phyloP scores from a whole-genome alignment of 371 early-diverging fungal genomes.

The Mortierella sp. region DNA sequence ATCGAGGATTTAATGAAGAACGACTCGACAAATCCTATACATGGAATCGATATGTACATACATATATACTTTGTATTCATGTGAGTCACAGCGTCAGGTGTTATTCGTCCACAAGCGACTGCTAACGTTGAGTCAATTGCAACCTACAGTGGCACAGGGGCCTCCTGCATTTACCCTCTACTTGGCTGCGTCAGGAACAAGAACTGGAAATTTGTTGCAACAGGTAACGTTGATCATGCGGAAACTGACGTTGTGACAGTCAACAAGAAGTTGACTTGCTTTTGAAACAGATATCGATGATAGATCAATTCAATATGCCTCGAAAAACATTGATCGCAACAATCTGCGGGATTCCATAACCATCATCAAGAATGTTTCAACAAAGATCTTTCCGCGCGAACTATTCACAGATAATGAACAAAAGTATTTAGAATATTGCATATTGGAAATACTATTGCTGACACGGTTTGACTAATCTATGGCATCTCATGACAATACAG shows the following conservation, averaged over 20 bases:
- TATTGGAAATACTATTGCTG: neutral
- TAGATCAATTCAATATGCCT: constrained; percentile 33
- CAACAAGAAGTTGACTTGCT: neutral
- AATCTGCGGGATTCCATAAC: constrained; percentile 14
- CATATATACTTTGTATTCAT: neutral
- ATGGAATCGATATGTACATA: constrained; percentile 46
- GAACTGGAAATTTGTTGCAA: constrained; percentile 61
- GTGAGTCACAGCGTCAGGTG: neutral
- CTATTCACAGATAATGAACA: constrained; percentile 18
- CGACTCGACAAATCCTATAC: neutral
- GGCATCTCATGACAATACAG: constrained; percentile 27
- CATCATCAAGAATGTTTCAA: constrained; percentile 21
- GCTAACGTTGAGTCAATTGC: neutral
- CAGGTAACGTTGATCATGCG: constrained; percentile 44
- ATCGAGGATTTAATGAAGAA: constrained; percentile 36
- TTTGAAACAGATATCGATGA: constrained; percentile 32
- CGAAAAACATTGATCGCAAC: constrained; percentile 30
- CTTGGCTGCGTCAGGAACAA: constrained; percentile 59
- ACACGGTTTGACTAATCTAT: neutral
- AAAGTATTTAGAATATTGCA: constrained; percentile 9
- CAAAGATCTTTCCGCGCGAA: constrained; percentile 14
- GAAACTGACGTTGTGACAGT: neutral
- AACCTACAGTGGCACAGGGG: constrained; percentile 65
- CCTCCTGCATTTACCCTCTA: constrained; percentile 72
- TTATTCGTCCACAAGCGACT: no score